Evolutionary conservation across 768 basidiomycete species (phyloP).

Genomic region (Gymnopilus junonius): DNA sequence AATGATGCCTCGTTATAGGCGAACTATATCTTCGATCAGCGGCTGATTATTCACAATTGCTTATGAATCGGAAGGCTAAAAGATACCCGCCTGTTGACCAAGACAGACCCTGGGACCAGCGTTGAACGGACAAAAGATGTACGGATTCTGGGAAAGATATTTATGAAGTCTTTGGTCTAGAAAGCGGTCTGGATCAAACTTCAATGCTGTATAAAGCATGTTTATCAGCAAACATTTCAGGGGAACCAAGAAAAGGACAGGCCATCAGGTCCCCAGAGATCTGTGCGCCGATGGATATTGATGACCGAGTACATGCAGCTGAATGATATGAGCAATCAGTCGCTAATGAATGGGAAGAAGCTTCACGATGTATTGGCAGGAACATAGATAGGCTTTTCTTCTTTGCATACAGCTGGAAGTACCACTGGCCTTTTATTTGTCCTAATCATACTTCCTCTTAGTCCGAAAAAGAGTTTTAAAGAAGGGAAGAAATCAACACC

Average conservation of each 20-base stretch:
- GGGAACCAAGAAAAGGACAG: constrained; percentile 9
- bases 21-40: constrained; percentile 40
- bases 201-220: constrained; percentile 38
- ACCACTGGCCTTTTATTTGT: constrained; percentile 33
- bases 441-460: constrained; percentile 13
- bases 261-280: constrained; percentile 68
- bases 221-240: not conserved
- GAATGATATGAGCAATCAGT: not conserved
- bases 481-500: not conserved
- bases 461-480: not conserved
- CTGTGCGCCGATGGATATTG: constrained; percentile 45
- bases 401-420: constrained; percentile 27
- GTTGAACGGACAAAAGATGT: constrained; percentile 74
- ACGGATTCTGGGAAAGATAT: constrained; percentile 61
- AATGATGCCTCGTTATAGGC: constrained; percentile 71
- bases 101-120: constrained; percentile 70
- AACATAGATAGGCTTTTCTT: constrained; percentile 40
- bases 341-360: constrained; percentile 23
- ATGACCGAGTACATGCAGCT: constrained; percentile 33
- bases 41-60: not conserved
- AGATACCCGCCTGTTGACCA: constrained; percentile 37
- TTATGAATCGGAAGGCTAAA: not conserved
- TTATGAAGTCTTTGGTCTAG: constrained; percentile 58
- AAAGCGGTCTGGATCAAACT: constrained; percentile 71
- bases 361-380: constrained; percentile 45